Evolutionary conservation across 352 stramenopile species (phyloP).

Genomic region (Phytophthora constricta): DNA sequence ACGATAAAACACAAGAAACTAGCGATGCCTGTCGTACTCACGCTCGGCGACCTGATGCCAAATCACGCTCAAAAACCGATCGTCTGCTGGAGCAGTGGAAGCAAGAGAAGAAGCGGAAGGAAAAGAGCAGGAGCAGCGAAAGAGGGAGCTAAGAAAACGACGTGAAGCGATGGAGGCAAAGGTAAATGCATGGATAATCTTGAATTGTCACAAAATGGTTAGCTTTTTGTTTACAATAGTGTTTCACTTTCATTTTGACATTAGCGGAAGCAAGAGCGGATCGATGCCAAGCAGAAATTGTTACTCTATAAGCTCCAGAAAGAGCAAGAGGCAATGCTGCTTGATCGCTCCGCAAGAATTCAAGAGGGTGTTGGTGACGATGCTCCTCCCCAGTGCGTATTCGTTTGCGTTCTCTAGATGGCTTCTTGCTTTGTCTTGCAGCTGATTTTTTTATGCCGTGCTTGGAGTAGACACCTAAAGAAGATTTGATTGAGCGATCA

Average conservation of each 20-base stretch:
- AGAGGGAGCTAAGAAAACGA: slow-evolving; percentile 37
- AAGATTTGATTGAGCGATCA: slow-evolving; percentile 59
- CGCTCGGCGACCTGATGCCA: slow-evolving; percentile 11
- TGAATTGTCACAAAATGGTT: not conserved
- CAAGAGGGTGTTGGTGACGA: slow-evolving; percentile 24
- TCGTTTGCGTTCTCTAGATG: not conserved
- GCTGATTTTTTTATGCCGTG: slow-evolving; percentile 6
- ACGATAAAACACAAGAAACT: not conserved
- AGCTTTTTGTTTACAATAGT: not conserved
- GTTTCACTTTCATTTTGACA: not conserved
- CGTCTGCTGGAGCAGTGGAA: slow-evolving; percentile 50
- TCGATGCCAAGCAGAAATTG: slow-evolving; percentile 83
- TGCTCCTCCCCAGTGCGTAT: slow-evolving; percentile 37
- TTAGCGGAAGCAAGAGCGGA: slow-evolving; percentile 59
- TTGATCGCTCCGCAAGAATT: slow-evolving; percentile 20
- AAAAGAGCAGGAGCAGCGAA: slow-evolving; percentile 36
- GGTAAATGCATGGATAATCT: no score
- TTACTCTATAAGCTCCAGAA: slow-evolving; percentile 80
- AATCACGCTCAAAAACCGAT: slow-evolving; percentile 36
- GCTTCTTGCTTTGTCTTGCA: not conserved
- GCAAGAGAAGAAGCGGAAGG: slow-evolving; percentile 49
- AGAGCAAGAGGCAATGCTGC: slow-evolving; percentile 59
- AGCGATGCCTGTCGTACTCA: not conserved
- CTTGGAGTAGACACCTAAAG: slow-evolving; percentile 40
- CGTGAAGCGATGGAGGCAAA: slow-evolving; percentile 56